A percentile compares a stretch with the other conserved stretches of the same genome.
These are phyloP conservation scores for Penicillium sp. DNA, from an alignment of 2,329 filamentous ascomycete genomes.

Conservation along the genomic window DNA sequence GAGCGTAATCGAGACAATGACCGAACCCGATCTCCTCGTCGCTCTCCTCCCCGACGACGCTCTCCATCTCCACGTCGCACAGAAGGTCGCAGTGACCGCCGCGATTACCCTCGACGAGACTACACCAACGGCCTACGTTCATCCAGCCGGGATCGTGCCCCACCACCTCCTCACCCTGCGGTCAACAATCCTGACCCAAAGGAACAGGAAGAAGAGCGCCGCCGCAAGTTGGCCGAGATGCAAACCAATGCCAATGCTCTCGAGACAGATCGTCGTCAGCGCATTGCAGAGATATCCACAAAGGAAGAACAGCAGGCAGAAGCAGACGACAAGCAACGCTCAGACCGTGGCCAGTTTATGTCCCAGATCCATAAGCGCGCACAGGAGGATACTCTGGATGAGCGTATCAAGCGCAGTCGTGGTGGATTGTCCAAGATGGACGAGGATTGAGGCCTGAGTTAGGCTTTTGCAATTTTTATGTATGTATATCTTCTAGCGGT, in stretches of 20 bases:
- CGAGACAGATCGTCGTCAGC: constrained; percentile 63
- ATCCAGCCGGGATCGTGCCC: constrained; percentile 16
- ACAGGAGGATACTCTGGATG: constrained; percentile 35
- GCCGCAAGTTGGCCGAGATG: constrained; percentile 64
- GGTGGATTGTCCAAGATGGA: constrained; percentile 32
- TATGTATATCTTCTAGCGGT: not conserved
- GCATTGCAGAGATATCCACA: constrained; percentile 63
- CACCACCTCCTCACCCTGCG: constrained; percentile 8
- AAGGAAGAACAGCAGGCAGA: constrained; percentile 61
- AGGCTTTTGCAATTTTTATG: not conserved
- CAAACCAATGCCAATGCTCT: constrained; percentile 65
- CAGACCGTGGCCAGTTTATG: constrained; percentile 35
- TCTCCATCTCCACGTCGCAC: constrained; percentile 24
- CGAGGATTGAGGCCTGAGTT: constrained; percentile 16
- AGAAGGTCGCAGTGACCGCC: constrained; percentile 11
- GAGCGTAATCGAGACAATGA: constrained; percentile 19
- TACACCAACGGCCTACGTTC: constrained; percentile 19
- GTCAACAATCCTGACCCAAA: constrained; percentile 21
- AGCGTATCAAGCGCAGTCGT: constrained; percentile 33
- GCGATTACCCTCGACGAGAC: constrained; percentile 21
- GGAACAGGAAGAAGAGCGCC: constrained; percentile 30
- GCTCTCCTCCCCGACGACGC: constrained; percentile 15
- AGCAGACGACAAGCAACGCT: constrained; percentile 55
- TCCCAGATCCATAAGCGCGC: constrained; percentile 32
- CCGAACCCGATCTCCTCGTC: constrained; percentile 21